phyloP scores from a whole-genome alignment of 768 basidiomycete species.

The Lepiota subincarnata region DNA sequence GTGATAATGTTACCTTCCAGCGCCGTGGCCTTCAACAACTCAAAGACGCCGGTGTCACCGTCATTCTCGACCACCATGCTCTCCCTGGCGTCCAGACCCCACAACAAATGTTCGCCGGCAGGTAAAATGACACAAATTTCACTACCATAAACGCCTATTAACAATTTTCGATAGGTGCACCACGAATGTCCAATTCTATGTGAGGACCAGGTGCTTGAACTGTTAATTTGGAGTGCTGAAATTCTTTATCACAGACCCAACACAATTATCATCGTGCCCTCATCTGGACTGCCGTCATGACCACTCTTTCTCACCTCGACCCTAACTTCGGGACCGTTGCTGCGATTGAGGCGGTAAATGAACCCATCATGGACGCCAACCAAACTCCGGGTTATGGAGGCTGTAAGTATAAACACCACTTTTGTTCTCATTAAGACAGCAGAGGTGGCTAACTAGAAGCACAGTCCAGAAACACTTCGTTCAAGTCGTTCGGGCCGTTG shows the following conservation, averaged over 20 bases:
- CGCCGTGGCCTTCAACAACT: conserved; percentile 60
- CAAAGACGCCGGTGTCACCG: conserved; percentile 57
- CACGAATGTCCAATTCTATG: conserved; percentile 67
- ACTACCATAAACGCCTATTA: neutral
- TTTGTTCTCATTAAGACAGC: neutral
- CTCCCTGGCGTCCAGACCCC: conserved; percentile 65
- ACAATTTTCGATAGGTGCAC: conserved; percentile 49
- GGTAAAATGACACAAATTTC: conserved; percentile 31
- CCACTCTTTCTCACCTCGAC: conserved; percentile 64
- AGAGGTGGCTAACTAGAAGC: conserved; percentile 1
- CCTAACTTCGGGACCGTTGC: conserved; percentile 61
- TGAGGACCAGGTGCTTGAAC: conserved; percentile 20
- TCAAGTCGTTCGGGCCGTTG: conserved; percentile 59
- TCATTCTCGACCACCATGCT: conserved; percentile 65
- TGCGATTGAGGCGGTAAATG: conserved; percentile 73
- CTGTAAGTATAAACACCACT: conserved; percentile 39
- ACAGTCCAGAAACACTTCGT: conserved; percentile 72
- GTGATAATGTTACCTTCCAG: conserved; percentile 28
- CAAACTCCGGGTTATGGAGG: conserved; percentile 66
- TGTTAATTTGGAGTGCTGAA: neutral
- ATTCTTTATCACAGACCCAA: conserved; percentile 40
- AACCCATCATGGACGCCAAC: conserved; percentile 68
- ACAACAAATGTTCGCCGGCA: conserved; percentile 64
- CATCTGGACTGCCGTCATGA: conserved; percentile 81
- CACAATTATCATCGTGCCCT: conserved; percentile 75